phyloP scores from a whole-genome alignment of 73 alveolate genomes.

The Diophrys appendiculata region DNA sequence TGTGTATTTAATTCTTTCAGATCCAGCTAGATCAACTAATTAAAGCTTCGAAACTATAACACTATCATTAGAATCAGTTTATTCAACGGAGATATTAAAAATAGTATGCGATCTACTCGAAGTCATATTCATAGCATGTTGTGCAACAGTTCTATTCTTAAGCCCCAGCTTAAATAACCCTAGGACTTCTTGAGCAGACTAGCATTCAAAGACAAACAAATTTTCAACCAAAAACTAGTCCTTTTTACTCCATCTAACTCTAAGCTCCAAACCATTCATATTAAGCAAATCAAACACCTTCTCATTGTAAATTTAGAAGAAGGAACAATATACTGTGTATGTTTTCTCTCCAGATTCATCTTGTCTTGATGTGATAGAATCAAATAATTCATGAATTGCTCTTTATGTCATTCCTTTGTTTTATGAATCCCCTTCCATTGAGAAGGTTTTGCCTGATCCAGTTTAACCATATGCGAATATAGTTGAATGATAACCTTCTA shows the following conservation, averaged over 20 bases:
- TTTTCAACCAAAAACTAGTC: constrained; percentile 56
- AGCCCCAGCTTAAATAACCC: constrained; percentile 32
- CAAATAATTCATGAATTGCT: constrained; percentile 3
- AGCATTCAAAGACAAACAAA: constrained; percentile 53
- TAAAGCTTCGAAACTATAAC: constrained; percentile 74
- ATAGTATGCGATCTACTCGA: constrained; percentile 47
- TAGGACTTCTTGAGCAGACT: constrained; percentile 42
- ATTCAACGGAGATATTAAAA: constrained; percentile 39
- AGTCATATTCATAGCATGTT: constrained; percentile 37
- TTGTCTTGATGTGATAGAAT: not conserved
- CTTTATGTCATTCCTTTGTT: constrained; percentile 17
- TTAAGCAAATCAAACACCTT: constrained; percentile 44
- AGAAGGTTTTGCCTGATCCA: constrained; percentile 94
- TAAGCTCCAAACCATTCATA: constrained; percentile 17
- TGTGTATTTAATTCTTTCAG: constrained; percentile 40
- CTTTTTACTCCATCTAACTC: constrained; percentile 30
- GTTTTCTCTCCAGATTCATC: not conserved
- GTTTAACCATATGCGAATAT: constrained; percentile 96
- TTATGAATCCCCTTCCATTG: constrained; percentile 86
- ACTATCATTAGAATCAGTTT: constrained; percentile 27
- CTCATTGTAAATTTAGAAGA: constrained; percentile 55
- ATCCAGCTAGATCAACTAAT: constrained; percentile 70
- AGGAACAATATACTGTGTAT: constrained; percentile 34
- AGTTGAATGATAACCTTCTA: constrained; percentile 92
- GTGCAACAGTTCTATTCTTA: constrained; percentile 33